These are phyloP conservation scores for Flammula alnicola DNA, from an alignment of 1,284 basidiomycete species.

Conservation along the genomic window DNA sequence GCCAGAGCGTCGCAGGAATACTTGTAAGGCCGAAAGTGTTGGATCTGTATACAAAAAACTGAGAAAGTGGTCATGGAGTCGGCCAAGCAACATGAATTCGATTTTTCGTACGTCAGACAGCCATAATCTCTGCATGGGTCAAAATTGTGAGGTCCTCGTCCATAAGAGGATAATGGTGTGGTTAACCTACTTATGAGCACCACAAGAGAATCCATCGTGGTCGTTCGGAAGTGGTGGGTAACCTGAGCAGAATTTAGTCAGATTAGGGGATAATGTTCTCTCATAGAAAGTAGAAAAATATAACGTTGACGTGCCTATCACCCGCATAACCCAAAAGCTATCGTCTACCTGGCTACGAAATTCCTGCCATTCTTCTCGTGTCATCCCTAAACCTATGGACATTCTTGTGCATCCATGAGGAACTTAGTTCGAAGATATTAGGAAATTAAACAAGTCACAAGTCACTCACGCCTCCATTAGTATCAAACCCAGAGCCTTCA, in stretches of 20 bases:
- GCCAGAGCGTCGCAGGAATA: slow-evolving; percentile 62
- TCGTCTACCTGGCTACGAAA: slow-evolving; percentile 73
- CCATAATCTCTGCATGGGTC: slow-evolving; percentile 74
- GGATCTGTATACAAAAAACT: slow-evolving; percentile 84
- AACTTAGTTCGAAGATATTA: slow-evolving; percentile 3
- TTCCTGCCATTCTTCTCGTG: slow-evolving; percentile 67
- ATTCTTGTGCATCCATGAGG: slow-evolving; percentile 52
- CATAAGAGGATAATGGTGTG: not conserved
- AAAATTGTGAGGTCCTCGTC: not conserved
- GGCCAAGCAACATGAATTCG: not conserved
- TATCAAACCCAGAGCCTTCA: slow-evolving; percentile 76
- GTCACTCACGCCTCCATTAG: slow-evolving; percentile 79
- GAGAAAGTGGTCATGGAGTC: not conserved
- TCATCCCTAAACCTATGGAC: slow-evolving; percentile 79
- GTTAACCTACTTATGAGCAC: slow-evolving; percentile 72
- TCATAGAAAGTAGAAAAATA: not conserved
- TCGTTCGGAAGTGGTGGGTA: slow-evolving; percentile 84
- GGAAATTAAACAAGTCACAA: not conserved
- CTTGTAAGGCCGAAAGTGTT: slow-evolving; percentile 79
- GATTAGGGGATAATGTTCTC: not conserved
- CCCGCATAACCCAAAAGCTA: slow-evolving; percentile 87
- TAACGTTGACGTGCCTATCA: slow-evolving; percentile 59
- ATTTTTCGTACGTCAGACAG: slow-evolving; percentile 70
- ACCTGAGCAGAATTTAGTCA: slow-evolving; percentile 47
- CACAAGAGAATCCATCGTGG: slow-evolving; percentile 82